phyloP scores from a whole-genome alignment of 2,329 filamentous ascomycete genomes.

The Elsinoe perseae region DNA sequence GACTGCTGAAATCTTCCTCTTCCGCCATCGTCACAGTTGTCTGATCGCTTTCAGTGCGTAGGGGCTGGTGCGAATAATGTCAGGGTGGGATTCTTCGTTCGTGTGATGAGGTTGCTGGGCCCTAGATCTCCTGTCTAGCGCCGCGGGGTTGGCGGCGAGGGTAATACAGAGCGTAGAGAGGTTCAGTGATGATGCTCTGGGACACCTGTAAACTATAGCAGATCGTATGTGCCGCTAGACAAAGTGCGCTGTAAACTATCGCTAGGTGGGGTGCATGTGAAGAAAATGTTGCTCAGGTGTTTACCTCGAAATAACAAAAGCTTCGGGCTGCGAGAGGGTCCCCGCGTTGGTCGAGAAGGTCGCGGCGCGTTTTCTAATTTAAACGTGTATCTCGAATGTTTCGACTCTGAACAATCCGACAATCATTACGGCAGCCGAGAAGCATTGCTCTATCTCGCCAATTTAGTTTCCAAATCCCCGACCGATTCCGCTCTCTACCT shows the following conservation, averaged over 20 bases:
- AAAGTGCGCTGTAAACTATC: background rate
- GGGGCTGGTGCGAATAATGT: background rate
- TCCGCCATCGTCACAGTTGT: slow-evolving; percentile 58
- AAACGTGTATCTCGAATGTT: slow-evolving; percentile 3
- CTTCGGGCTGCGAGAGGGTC: background rate
- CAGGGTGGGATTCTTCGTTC: background rate
- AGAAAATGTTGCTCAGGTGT: slow-evolving; percentile 1
- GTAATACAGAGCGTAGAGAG: background rate
- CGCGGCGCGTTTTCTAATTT: slow-evolving; percentile 5
- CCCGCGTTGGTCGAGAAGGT: slow-evolving; percentile 5
- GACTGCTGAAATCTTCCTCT: slow-evolving; percentile 73
- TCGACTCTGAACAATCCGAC: background rate
- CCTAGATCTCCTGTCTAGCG: background rate
- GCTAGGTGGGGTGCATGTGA: background rate
- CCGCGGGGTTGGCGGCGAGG: background rate
- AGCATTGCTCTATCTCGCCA: background rate
- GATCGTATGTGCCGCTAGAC: background rate
- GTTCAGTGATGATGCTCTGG: background rate
- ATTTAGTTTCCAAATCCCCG: no score
- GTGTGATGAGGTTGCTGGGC: background rate
- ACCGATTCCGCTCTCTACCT: no score
- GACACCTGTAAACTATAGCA: background rate
- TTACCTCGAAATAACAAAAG: slow-evolving; percentile 8
- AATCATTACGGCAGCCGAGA: background rate
- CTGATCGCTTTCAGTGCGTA: background rate